Evolutionary conservation across 352 stramenopile species (phyloP).

Genomic region (Phytophthora quininea): DNA sequence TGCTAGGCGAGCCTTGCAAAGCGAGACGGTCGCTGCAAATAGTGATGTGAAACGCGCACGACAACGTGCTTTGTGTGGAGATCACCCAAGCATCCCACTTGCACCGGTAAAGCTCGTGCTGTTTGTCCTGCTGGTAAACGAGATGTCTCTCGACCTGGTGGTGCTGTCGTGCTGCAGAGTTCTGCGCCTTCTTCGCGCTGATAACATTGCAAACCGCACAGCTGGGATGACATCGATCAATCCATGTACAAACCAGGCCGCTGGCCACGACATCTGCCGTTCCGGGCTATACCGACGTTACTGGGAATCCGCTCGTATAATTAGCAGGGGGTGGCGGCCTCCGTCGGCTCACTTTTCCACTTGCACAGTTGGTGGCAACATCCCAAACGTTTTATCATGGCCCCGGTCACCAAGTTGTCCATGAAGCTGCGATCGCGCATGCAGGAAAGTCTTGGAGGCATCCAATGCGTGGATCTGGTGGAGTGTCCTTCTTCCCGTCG

Average conservation of each 20-base stretch:
- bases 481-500: slow-evolving; percentile 28
- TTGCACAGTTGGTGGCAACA: slow-evolving; percentile 14
- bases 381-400: slow-evolving; percentile 7
- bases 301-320: slow-evolving; percentile 17
- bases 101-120: background rate
- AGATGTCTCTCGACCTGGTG: background rate
- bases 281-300: slow-evolving; percentile 3
- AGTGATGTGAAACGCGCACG: slow-evolving; percentile 21
- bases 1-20: background rate
- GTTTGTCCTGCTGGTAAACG: background rate
- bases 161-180: background rate
- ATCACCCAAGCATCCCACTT: background rate
- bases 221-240: background rate
- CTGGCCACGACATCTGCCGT: background rate
- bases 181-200: background rate
- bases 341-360: slow-evolving; percentile 21
- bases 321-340: background rate
- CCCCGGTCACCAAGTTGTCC: background rate
- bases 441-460: slow-evolving; percentile 37
- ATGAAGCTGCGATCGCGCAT: slow-evolving; percentile 39
- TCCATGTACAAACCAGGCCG: too few relatives aligned
- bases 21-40: background rate
- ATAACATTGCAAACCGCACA: background rate
- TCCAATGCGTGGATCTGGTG: slow-evolving; percentile 67
- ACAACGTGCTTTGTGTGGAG: slow-evolving; percentile 3